Percentiles rank a stretch among this genome's conserved stretches.
Conservation (phyloP, 148 eudicot species). For the Spergularia marina region DNA sequence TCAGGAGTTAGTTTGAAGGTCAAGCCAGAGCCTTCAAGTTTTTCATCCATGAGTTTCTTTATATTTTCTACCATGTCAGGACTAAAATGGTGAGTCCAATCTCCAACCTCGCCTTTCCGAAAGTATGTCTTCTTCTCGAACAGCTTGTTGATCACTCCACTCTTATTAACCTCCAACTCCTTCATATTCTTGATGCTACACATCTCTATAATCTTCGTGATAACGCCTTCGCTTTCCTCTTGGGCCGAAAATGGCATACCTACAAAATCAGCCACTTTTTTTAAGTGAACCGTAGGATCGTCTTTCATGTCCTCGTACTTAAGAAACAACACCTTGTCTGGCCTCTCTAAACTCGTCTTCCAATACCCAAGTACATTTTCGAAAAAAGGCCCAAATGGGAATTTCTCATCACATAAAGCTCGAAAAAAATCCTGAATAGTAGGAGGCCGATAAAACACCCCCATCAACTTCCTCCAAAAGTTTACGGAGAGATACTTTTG, state of each 20-base stretch:
- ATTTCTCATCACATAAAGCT: slow-evolving; percentile 9
- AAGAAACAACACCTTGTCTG: slow-evolving; percentile 26
- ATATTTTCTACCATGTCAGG: slow-evolving; percentile 23
- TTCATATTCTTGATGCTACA: slow-evolving; percentile 26
- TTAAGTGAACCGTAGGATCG: slow-evolving; percentile 14
- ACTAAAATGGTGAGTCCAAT: slow-evolving; percentile 20
- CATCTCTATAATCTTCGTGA: slow-evolving; percentile 19
- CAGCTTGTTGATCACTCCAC: slow-evolving; percentile 16
- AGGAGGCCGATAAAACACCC: slow-evolving; percentile 12
- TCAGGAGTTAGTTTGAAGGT: slow-evolving; percentile 10
- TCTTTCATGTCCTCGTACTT: slow-evolving; percentile 30
- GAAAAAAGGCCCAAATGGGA: slow-evolving; percentile 14
- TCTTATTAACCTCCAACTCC: slow-evolving; percentile 26
- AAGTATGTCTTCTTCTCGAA: slow-evolving; percentile 21
- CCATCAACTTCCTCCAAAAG: slow-evolving; percentile 8
- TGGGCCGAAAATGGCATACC: slow-evolving; percentile 18
- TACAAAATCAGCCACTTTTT: slow-evolving; percentile 25
- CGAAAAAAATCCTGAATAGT: slow-evolving; percentile 10
- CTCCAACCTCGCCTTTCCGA: slow-evolving; percentile 28
- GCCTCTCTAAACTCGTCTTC: slow-evolving; percentile 20
- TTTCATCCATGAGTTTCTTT: slow-evolving; percentile 19
- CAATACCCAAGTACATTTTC: slow-evolving; percentile 15
- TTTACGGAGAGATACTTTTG: slow-evolving; percentile 7
- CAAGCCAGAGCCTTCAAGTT: slow-evolving; percentile 27
- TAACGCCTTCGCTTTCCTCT: slow-evolving; percentile 29